Evolutionary conservation across 768 basidiomycete genomes (phyloP).

Genomic region (Omphalotus guepiniiformis): DNA sequence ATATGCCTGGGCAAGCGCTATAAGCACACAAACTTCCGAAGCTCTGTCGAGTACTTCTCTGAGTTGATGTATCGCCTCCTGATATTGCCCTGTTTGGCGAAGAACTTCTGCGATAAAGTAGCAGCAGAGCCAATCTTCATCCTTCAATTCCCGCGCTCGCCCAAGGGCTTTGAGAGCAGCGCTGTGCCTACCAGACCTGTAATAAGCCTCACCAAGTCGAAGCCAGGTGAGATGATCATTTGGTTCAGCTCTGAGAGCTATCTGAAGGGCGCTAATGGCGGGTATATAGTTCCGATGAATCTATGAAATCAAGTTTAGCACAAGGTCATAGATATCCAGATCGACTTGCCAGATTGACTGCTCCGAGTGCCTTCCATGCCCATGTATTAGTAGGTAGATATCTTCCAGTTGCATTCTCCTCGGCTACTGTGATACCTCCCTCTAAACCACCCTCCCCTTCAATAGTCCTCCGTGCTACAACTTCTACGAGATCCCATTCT

Average conservation of each 20-base stretch:
- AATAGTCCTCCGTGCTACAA: conserved; percentile 89
- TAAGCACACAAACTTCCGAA: conserved; percentile 65
- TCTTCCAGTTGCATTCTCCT: conserved; percentile 37
- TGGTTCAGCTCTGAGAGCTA: conserved; percentile 75
- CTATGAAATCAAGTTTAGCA: conserved; percentile 31
- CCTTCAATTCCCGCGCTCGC: conserved; percentile 67
- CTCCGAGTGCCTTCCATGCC: conserved; percentile 97
- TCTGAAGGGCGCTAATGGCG: conserved; percentile 82
- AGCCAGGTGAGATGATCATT: conserved; percentile 85
- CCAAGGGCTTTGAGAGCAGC: conserved; percentile 86
- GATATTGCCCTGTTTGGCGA: conserved; percentile 67
- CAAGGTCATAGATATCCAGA: conserved; percentile 8
- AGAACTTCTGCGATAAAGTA: conserved; percentile 87
- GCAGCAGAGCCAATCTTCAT: conserved; percentile 67
- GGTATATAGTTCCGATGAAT: conserved; percentile 61
- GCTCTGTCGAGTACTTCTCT: conserved; percentile 54
- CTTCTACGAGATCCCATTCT: conserved; percentile 95
- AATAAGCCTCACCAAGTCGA: conserved; percentile 88
- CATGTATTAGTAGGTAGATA: conserved; percentile 81
- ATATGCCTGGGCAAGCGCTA: conserved; percentile 67
- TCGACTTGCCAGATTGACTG: conserved; percentile 78
- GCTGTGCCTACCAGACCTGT: conserved; percentile 79
- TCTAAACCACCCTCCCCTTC: conserved; percentile 86
- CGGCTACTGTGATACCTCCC: conserved; percentile 42
- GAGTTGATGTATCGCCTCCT: conserved; percentile 70